These are phyloP conservation scores for Licmophora abbreviata DNA, from an alignment of 108 stramenopile genomes.

Conservation along the genomic window DNA sequence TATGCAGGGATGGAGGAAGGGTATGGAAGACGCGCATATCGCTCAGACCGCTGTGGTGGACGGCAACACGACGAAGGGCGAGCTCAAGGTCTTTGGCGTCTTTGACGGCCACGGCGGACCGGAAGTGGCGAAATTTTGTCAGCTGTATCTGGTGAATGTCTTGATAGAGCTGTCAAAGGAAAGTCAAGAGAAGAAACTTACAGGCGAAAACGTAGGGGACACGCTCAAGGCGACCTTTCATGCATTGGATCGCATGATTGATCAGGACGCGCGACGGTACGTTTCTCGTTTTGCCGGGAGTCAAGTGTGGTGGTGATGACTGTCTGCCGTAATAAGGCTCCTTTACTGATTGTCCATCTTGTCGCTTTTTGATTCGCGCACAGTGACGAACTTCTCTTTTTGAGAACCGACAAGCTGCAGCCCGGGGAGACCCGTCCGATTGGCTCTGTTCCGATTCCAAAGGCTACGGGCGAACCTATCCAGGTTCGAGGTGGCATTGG, in stretches of 20 bases:
- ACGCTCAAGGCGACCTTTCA: conserved; percentile 67
- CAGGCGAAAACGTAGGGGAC: conserved; percentile 26
- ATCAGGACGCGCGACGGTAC: conserved; percentile 36
- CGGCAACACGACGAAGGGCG: neutral
- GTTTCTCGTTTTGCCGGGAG: conserved; percentile 1
- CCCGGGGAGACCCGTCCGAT: conserved; percentile 21
- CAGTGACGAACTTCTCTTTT: conserved; percentile 24
- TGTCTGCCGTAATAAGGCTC: conserved; percentile 2
- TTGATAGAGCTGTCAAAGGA: conserved; percentile 44
- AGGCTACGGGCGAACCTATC: too few species aligned
- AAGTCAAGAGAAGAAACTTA: conserved; percentile 11
- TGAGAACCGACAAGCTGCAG: conserved; percentile 25
- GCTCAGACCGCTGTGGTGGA: conserved; percentile 19
- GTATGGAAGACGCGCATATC: conserved; percentile 97
- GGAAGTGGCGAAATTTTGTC: conserved; percentile 87
- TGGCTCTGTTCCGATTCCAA: conserved; percentile 10
- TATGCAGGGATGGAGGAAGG: conserved; percentile 97
- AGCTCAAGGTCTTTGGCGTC: conserved; percentile 80
- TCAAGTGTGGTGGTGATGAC: neutral
- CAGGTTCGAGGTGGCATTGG: too few species aligned
- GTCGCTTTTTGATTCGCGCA: too few species aligned
- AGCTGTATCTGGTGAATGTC: conserved; percentile 72
- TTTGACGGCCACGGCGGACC: conserved; percentile 94
- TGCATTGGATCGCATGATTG: conserved; percentile 75
- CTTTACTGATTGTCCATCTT: too few species aligned